Evolutionary conservation across 2,329 filamentous ascomycete genomes (phyloP).

Genomic region (Penicillium sp.): DNA sequence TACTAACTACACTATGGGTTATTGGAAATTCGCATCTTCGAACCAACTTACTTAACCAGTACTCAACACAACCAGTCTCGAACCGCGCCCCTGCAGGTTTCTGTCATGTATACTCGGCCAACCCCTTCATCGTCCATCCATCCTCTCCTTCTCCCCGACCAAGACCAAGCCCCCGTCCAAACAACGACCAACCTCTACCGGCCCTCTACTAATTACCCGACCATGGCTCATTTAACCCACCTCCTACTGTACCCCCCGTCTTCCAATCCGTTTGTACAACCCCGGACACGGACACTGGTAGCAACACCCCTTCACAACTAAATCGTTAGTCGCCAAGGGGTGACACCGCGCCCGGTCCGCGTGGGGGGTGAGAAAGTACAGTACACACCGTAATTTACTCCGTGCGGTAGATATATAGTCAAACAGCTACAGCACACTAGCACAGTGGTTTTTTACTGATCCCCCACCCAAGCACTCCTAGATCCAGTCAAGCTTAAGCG

Average conservation of each 20-base stretch:
- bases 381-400: neutral
- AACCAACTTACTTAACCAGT: neutral
- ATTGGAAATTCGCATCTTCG: neutral
- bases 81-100: constrained; percentile 3
- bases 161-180: neutral
- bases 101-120: constrained; percentile 4
- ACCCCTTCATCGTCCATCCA: neutral
- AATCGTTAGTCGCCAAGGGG: constrained; percentile 13
- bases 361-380: constrained; percentile 6
- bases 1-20: neutral
- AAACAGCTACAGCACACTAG: too few species aligned
- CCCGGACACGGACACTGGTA: constrained; percentile 20
- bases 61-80: neutral
- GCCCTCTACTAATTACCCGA: neutral
- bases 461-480: neutral
- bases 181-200: neutral
- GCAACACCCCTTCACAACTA: constrained; percentile 17
- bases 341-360: constrained; percentile 11
- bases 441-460: neutral
- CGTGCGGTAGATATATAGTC: neutral
- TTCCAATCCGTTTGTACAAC: constrained; percentile 21
- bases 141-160: constrained; percentile 4
- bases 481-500: neutral
- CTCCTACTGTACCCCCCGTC: neutral
- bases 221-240: neutral